Conservation (phyloP, 805 yeast genomes). For the Saccharomyces eubayanus region DNA sequence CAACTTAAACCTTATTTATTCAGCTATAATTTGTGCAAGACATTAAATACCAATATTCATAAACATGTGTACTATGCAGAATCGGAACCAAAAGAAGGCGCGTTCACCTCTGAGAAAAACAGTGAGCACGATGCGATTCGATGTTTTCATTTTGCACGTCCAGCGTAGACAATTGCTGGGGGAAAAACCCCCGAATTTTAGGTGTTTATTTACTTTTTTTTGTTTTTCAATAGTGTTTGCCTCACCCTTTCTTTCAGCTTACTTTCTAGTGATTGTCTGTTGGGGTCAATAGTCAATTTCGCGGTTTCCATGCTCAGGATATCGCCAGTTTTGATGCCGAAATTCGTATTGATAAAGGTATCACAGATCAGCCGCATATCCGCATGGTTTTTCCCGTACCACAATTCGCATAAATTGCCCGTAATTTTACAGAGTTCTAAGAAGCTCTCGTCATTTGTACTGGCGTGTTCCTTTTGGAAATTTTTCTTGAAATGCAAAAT, state of each 20-base stretch:
- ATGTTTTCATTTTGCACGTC: too few species aligned
- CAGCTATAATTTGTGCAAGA: neutral
- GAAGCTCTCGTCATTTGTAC: constrained; percentile 10
- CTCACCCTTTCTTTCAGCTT: constrained; percentile 20
- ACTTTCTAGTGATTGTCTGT: constrained; percentile 21
- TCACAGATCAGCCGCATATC: constrained; percentile 19
- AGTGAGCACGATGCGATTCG: too few species aligned
- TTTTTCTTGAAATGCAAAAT: constrained; percentile 17
- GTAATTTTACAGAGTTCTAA: constrained; percentile 21
- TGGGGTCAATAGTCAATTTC: constrained; percentile 14
- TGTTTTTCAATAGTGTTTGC: constrained; percentile 11
- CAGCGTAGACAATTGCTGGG: too few species aligned
- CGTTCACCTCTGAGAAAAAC: too few species aligned
- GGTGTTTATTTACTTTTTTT: constrained; percentile 1
- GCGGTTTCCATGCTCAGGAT: neutral
- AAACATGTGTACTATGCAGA: neutral
- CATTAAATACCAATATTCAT: neutral
- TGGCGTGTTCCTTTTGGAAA: constrained; percentile 3
- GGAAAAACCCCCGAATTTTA: neutral
- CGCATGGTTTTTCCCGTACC: constrained; percentile 13
- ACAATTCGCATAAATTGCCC: constrained; percentile 23
- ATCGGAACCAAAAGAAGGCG: neutral
- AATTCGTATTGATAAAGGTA: constrained; percentile 14
- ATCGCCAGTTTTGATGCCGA: constrained; percentile 3
- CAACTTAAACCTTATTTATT: neutral